phyloP scores from a whole-genome alignment of 352 stramenopile species.

The Aphanomyces cochlioides region DNA sequence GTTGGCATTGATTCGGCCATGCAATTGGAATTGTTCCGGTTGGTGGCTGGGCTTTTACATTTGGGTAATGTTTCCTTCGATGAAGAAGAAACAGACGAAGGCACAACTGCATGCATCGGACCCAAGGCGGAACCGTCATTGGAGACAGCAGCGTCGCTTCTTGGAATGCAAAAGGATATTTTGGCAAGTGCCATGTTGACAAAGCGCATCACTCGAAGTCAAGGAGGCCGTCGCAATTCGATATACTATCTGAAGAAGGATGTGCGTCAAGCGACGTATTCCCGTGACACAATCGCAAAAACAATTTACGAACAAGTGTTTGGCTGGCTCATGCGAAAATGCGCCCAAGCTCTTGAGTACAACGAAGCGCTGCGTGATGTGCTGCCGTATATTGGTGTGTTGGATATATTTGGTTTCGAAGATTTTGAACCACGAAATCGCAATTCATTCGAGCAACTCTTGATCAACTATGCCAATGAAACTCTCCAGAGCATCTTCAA shows the following conservation, averaged over 20 bases:
- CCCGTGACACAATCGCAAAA: slow-evolving; percentile 85
- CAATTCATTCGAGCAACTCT: slow-evolving; percentile 34
- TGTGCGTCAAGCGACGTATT: slow-evolving; percentile 50
- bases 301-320: slow-evolving; percentile 88
- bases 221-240: slow-evolving; percentile 63
- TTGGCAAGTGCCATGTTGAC: slow-evolving; percentile 71
- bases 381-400: slow-evolving; percentile 80
- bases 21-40: slow-evolving; percentile 32
- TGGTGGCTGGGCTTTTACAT: slow-evolving; percentile 41
- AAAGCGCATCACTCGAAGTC: slow-evolving; percentile 66
- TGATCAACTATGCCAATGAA: slow-evolving; percentile 35
- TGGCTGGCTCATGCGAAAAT: slow-evolving; percentile 85
- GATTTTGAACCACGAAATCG: slow-evolving; percentile 45
- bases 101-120: slow-evolving; percentile 11
- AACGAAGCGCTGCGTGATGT: slow-evolving; percentile 76
- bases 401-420: slow-evolving; percentile 88
- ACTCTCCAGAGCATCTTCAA: slow-evolving; percentile 36
- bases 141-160: slow-evolving; percentile 42
- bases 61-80: slow-evolving; percentile 41
- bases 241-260: slow-evolving; percentile 34
- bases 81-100: slow-evolving; percentile 32
- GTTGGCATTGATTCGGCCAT: slow-evolving; percentile 36
- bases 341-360: slow-evolving; percentile 70
- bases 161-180: slow-evolving; percentile 60
- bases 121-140: slow-evolving; percentile 7